Evolutionary conservation across 2,329 filamentous ascomycete genomes (phyloP).

Genomic region (Dryadomyces quercivorus): DNA sequence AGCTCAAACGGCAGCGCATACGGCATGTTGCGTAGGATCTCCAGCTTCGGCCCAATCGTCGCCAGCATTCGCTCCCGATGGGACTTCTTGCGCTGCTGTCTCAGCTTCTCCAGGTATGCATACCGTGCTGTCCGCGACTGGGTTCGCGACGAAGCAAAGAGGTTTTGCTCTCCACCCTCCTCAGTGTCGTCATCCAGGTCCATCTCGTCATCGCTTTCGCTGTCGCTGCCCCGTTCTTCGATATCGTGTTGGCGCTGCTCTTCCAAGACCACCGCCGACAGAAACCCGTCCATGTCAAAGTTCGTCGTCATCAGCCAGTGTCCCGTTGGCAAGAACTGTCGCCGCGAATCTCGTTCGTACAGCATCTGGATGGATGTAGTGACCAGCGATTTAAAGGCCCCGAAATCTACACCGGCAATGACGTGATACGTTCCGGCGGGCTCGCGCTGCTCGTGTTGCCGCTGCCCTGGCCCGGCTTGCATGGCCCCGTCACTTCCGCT

Average conservation of each 20-base stretch:
- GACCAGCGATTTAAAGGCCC: constrained; percentile 67
- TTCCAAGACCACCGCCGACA: constrained; percentile 74
- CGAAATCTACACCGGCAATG: constrained; percentile 60
- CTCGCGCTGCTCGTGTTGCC: background rate
- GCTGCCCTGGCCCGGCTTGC: background rate
- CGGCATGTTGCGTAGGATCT: constrained; percentile 90
- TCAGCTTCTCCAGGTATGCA: constrained; percentile 50
- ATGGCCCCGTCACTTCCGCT: background rate
- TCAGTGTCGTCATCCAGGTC: constrained; percentile 23
- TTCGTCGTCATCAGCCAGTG: constrained; percentile 90
- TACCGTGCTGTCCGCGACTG: constrained; percentile 51
- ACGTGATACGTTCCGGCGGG: constrained; percentile 20
- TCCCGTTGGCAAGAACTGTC: constrained; percentile 66
- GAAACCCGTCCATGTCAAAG: constrained; percentile 83
- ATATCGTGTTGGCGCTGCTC: constrained; percentile 67
- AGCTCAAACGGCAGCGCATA: constrained; percentile 93
- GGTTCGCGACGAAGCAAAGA: constrained; percentile 25
- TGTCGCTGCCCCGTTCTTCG: constrained; percentile 49
- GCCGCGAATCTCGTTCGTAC: constrained; percentile 85
- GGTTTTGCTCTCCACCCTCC: constrained; percentile 16
- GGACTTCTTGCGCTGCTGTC: constrained; percentile 51
- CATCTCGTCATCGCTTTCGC: constrained; percentile 36
- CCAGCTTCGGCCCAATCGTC: constrained; percentile 70
- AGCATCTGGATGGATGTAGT: constrained; percentile 75
- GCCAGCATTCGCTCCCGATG: constrained; percentile 62